A percentile compares a stretch with the other conserved stretches of the same genome.
Evolutionary conservation across 345 rosid genomes (phyloP).

Genomic region (Ricinus communis): DNA sequence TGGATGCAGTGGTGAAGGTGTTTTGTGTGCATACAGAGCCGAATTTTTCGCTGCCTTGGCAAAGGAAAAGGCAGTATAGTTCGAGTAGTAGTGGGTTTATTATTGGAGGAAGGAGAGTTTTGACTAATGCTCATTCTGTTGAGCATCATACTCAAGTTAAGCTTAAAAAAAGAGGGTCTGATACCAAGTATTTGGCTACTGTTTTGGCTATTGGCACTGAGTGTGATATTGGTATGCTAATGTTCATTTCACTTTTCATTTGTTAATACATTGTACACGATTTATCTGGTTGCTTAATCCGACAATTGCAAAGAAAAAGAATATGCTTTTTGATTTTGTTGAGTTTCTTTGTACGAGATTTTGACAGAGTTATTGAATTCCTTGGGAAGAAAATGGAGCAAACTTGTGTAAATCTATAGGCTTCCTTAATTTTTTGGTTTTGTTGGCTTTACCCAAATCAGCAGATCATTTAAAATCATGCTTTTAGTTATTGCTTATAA

Average conservation of each 20-base stretch:
- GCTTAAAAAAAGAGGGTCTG: constrained; percentile 89
- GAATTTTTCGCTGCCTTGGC: constrained; percentile 91
- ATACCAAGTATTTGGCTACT: constrained; percentile 81
- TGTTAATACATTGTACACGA: not conserved
- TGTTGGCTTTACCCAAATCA: not conserved
- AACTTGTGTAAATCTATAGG: not conserved
- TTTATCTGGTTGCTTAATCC: not conserved
- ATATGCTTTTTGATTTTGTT: not conserved
- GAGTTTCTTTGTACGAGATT: not conserved
- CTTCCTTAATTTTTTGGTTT: not conserved
- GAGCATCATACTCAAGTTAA: constrained; percentile 94
- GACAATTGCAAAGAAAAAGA: not conserved
- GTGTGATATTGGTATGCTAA: constrained; percentile 74
- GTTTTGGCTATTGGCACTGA: constrained; percentile 89
- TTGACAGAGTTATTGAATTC: not conserved
- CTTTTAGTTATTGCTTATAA: not conserved
- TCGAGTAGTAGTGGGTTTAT: constrained; percentile 87
- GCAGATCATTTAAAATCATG: not conserved
- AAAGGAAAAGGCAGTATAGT: constrained; percentile 82
- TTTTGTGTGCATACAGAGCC: constrained; percentile 94
- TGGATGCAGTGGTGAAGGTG: constrained; percentile 94
- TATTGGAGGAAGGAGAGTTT: constrained; percentile 64
- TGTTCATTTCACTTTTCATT: too few species aligned
- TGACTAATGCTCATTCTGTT: constrained; percentile 93
- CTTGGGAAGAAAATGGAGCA: not conserved